Conservation (phyloP, 1,139 yeast species). For the Magnusiomyces suaveolens region DNA sequence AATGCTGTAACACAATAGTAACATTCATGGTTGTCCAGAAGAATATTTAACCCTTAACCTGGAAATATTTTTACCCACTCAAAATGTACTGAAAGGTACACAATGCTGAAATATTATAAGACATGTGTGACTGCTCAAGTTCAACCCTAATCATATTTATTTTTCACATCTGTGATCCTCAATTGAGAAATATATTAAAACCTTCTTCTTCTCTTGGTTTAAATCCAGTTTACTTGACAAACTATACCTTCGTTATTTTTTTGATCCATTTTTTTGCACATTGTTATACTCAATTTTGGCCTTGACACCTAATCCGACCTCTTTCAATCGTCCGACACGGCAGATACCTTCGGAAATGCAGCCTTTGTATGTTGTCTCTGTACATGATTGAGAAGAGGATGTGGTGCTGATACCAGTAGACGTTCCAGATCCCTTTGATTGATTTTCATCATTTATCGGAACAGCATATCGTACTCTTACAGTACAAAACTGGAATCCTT, state of each 20-base stretch:
- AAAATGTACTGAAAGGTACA: background rate
- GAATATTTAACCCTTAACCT: background rate
- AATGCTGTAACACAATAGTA: background rate
- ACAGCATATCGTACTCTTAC: slow-evolving; percentile 22
- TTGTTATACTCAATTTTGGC: slow-evolving; percentile 1
- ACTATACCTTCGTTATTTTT: too few relatives aligned
- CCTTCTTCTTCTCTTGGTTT: too few relatives aligned
- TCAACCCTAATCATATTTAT: too few relatives aligned
- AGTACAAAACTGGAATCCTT: slow-evolving; percentile 17
- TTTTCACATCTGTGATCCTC: too few relatives aligned
- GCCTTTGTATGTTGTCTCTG: background rate
- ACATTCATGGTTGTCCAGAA: background rate
- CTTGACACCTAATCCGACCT: slow-evolving; percentile 1
- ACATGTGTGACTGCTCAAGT: too few relatives aligned
- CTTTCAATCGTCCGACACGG: background rate
- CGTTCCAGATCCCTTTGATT: background rate
- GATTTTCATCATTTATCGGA: background rate
- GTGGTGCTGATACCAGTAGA: background rate
- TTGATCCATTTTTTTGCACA: background rate
- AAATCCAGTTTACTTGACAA: too few relatives aligned
- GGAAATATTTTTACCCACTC: background rate
- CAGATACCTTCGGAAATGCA: background rate
- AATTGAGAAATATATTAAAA: too few relatives aligned
- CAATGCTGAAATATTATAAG: too few relatives aligned
- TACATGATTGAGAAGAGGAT: background rate